These are phyloP conservation scores for Fusarium hainanense DNA, from an alignment of 2,329 filamentous ascomycete species.

Conservation along the genomic window DNA sequence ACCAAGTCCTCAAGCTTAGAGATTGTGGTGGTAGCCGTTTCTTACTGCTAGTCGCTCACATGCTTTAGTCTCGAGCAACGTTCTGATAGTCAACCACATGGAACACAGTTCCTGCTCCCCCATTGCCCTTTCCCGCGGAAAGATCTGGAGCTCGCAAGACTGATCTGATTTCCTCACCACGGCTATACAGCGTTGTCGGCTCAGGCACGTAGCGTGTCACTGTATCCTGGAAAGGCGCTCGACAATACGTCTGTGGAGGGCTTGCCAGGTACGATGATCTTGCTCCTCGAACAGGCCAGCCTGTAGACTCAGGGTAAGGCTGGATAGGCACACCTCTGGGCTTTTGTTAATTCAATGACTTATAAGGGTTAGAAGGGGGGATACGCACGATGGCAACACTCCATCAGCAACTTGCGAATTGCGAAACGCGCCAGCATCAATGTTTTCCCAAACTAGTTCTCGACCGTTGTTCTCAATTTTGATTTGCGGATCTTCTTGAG, in stretches of 20 bases:
- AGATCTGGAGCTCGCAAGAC: slow-evolving; percentile 22
- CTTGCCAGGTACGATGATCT: slow-evolving; percentile 4
- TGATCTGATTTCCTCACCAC: slow-evolving; percentile 2
- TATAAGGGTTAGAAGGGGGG: background rate
- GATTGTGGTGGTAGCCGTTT: background rate
- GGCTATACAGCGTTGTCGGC: slow-evolving; percentile 3
- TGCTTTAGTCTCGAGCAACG: slow-evolving; percentile 6
- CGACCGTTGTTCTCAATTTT: slow-evolving; percentile 14
- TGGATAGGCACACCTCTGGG: slow-evolving; percentile 16
- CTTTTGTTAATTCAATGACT: slow-evolving; percentile 11
- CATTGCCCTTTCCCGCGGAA: background rate
- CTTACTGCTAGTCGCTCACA: background rate
- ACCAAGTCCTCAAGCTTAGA: background rate
- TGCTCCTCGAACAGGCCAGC: slow-evolving; percentile 26
- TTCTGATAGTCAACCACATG: slow-evolving; percentile 14
- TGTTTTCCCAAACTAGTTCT: slow-evolving; percentile 7
- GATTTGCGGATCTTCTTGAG: slow-evolving; percentile 4
- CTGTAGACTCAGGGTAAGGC: slow-evolving; percentile 9
- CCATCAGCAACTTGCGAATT: slow-evolving; percentile 3
- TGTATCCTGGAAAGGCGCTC: slow-evolving; percentile 9
- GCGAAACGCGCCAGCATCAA: slow-evolving; percentile 10
- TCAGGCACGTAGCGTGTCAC: slow-evolving; percentile 22
- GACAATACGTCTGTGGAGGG: slow-evolving; percentile 6
- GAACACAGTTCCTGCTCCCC: background rate
- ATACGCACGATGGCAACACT: slow-evolving; percentile 32